Percentiles rank a stretch among this genome's conserved stretches.
phyloP scores from a whole-genome alignment of 306 rosid genomes.

The Vigna unguiculata region DNA sequence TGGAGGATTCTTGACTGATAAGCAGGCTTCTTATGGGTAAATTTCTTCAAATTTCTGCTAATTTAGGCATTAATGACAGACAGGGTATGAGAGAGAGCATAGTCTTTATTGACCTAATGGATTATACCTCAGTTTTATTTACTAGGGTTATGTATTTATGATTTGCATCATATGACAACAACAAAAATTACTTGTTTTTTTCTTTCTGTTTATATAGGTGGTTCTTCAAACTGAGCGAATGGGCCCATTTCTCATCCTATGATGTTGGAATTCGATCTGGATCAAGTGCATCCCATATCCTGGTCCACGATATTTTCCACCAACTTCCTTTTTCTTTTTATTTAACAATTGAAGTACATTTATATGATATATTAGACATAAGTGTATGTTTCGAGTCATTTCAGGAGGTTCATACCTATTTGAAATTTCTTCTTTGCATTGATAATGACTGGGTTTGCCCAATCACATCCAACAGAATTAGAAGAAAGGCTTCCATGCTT shows the following conservation, averaged over 20 bases:
- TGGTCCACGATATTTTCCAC: conserved; percentile 59
- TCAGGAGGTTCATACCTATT: conserved; percentile 16
- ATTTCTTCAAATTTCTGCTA: conserved; percentile 39
- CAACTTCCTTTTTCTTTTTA: conserved; percentile 19
- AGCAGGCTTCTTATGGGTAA: conserved; percentile 94
- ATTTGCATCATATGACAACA: conserved; percentile 34
- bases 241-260: conserved; percentile 92
- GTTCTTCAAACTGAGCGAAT: conserved; percentile 94
- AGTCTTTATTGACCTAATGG: conserved; percentile 24
- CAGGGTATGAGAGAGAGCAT: conserved; percentile 17
- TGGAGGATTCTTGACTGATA: conserved; percentile 96
- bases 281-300: conserved; percentile 87
- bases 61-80: conserved; percentile 1
- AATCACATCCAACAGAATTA: conserved; percentile 26
- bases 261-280: conserved; percentile 93
- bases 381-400: conserved; percentile 29
- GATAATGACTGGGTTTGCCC: conserved; percentile 13
- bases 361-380: conserved; percentile 9
- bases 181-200: conserved; percentile 3
- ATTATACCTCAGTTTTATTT: conserved; percentile 26
- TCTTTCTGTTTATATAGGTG: conserved; percentile 62
- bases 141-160: conserved; percentile 15
- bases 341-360: conserved; percentile 32
- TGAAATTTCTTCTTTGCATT: conserved; percentile 13
- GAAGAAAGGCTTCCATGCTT: conserved; percentile 31